phyloP scores from a whole-genome alignment of 352 stramenopile genomes.

The Globisporangium okanoganense region DNA sequence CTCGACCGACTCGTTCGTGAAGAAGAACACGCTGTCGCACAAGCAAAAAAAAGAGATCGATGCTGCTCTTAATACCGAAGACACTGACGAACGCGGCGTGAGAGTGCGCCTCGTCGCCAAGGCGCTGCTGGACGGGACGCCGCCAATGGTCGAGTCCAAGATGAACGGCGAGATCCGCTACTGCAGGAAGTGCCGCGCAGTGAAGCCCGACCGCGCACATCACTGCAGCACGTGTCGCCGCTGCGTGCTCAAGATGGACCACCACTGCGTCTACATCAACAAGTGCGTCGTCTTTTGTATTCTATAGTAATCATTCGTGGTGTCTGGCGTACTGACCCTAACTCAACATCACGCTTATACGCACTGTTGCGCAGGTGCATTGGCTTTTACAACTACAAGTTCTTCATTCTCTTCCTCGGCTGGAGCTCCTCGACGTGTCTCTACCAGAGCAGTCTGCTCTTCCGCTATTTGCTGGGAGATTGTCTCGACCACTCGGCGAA shows the following conservation, averaged over 20 bases:
- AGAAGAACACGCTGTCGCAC: constrained; percentile 19
- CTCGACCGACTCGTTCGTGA: constrained; percentile 56
- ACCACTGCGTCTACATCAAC: constrained; percentile 89
- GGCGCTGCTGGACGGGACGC: background rate
- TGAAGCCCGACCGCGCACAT: constrained; percentile 79
- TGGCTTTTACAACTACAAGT: constrained; percentile 89
- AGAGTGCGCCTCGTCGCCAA: background rate
- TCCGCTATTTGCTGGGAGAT: constrained; percentile 53
- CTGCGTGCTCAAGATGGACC: constrained; percentile 87
- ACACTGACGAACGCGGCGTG: background rate
- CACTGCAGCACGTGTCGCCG: constrained; percentile 75
- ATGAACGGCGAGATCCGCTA: constrained; percentile 60
- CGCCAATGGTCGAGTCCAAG: constrained; percentile 53
- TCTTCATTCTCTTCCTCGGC: constrained; percentile 81
- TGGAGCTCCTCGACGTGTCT: constrained; percentile 72
- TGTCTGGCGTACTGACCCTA: too few relatives aligned
- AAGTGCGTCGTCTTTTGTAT: constrained; percentile 43
- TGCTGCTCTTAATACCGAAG: background rate
- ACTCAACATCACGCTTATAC: too few relatives aligned
- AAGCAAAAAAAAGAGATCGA: constrained; percentile 17
- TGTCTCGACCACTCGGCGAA: constrained; percentile 45
- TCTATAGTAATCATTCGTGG: constrained; percentile 1
- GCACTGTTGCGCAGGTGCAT: too few relatives aligned
- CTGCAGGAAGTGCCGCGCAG: constrained; percentile 71
- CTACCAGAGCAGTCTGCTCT: constrained; percentile 62